Evolutionary conservation across 2,329 filamentous ascomycete species (phyloP).

Genomic region (Colletotrichum gigasporum): DNA sequence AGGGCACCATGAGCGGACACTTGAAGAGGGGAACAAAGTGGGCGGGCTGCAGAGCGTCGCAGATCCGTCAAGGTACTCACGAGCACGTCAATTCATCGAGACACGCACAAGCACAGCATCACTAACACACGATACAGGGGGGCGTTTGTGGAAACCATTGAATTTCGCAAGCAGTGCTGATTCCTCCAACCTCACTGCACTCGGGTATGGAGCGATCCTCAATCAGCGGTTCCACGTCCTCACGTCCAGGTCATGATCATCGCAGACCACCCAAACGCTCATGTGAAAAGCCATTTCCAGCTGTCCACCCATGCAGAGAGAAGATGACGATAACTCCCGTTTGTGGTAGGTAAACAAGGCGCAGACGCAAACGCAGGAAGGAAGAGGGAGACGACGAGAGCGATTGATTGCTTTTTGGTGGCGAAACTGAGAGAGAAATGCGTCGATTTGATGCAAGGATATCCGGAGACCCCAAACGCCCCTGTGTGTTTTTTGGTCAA

Average conservation of each 20-base stretch:
- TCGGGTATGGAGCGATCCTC: conserved; percentile 71
- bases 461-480: conserved; percentile 83
- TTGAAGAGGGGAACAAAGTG: background rate
- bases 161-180: conserved; percentile 68
- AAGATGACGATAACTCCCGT: conserved; percentile 32
- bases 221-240: conserved; percentile 72
- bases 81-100: background rate
- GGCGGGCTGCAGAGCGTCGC: background rate
- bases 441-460: conserved; percentile 73
- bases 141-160: conserved; percentile 58
- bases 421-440: conserved; percentile 37
- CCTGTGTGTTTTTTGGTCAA: conserved; percentile 61
- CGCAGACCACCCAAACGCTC: conserved; percentile 56
- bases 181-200: conserved; percentile 57
- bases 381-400: background rate
- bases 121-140: background rate
- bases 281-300: conserved; percentile 67
- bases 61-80: conserved; percentile 10
- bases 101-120: background rate
- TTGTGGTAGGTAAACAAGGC: background rate
- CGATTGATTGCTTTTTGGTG: conserved; percentile 47
- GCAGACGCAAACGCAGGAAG: conserved; percentile 4
- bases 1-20: no score
- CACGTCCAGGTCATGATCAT: conserved; percentile 54
- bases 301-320: conserved; percentile 64